Evolutionary conservation across 495 filamentous ascomycete genomes (phyloP).

Genomic region (Lepraria neglecta): DNA sequence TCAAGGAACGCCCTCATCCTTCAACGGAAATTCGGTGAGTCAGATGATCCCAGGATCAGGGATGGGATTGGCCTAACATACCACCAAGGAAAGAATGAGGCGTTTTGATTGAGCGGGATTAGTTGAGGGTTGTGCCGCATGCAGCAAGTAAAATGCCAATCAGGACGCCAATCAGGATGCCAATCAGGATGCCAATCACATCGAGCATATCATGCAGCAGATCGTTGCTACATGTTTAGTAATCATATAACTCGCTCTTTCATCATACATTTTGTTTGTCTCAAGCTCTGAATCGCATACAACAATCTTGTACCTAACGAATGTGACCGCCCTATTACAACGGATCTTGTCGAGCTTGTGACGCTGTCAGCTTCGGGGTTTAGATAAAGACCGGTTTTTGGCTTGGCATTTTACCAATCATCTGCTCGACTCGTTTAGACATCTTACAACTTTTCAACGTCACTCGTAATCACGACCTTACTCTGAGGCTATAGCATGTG

Average conservation of each 20-base stretch:
- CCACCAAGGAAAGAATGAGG: neutral
- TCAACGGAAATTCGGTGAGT: neutral
- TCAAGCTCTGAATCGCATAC: too few relatives aligned
- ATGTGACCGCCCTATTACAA: too few relatives aligned
- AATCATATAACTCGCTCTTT: too few relatives aligned
- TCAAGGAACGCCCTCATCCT: too few relatives aligned
- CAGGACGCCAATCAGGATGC: neutral
- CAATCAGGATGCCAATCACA: neutral
- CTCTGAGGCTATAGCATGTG: neutral
- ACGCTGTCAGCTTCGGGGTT: neutral
- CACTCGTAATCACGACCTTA: neutral
- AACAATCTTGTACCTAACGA: too few relatives aligned
- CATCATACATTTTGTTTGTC: too few relatives aligned
- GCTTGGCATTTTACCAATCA: neutral
- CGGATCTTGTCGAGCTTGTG: too few relatives aligned
- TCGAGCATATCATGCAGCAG: too few relatives aligned
- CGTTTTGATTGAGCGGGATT: neutral
- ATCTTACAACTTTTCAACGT: too few relatives aligned
- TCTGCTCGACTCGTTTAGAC: too few relatives aligned
- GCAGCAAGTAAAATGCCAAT: neutral
- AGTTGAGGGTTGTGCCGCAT: neutral
- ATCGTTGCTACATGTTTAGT: too few relatives aligned
- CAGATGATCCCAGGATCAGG: neutral
- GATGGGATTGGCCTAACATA: neutral
- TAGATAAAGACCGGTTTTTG: slow-evolving; percentile 1